These are phyloP conservation scores for Leucoagaricus sp. DNA, from an alignment of 1,284 basidiomycete genomes.

Conservation along the genomic window DNA sequence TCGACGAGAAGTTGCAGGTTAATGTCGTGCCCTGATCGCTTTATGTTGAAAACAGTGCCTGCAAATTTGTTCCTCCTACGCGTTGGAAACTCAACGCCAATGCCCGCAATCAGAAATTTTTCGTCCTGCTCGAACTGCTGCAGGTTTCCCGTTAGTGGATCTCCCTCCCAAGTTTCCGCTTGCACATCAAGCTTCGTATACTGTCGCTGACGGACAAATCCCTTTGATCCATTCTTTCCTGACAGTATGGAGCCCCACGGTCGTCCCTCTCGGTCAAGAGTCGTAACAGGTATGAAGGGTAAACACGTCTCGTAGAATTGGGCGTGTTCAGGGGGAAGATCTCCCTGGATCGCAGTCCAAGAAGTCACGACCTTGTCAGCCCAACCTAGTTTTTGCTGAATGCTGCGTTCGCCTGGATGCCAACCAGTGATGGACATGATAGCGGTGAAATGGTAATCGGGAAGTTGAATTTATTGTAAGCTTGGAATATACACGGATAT, in stretches of 20 bases:
- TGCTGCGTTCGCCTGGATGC: constrained; percentile 44
- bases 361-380: constrained; percentile 17
- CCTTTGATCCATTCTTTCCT: constrained; percentile 37
- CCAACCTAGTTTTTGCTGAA: constrained; percentile 38
- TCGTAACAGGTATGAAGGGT: constrained; percentile 48
- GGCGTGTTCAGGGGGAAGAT: constrained; percentile 45
- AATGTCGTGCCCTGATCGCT: constrained; percentile 27
- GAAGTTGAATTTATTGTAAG: no score
- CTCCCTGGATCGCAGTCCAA: constrained; percentile 30
- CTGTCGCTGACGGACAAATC: constrained; percentile 44
- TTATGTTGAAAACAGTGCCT: constrained; percentile 41
- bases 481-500: no score
- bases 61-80: constrained; percentile 65
- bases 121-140: constrained; percentile 25
- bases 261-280: constrained; percentile 41
- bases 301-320: constrained; percentile 44
- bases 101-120: constrained; percentile 49
- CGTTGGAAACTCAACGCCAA: constrained; percentile 61
- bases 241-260: constrained; percentile 52
- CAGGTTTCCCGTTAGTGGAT: constrained; percentile 49
- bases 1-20: constrained; percentile 45
- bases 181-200: constrained; percentile 44
- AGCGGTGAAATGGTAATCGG: neutral
- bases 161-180: constrained; percentile 52
- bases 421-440: constrained; percentile 39